Conservation (phyloP, 106 monocot species). For the Amphibolis antarctica region DNA sequence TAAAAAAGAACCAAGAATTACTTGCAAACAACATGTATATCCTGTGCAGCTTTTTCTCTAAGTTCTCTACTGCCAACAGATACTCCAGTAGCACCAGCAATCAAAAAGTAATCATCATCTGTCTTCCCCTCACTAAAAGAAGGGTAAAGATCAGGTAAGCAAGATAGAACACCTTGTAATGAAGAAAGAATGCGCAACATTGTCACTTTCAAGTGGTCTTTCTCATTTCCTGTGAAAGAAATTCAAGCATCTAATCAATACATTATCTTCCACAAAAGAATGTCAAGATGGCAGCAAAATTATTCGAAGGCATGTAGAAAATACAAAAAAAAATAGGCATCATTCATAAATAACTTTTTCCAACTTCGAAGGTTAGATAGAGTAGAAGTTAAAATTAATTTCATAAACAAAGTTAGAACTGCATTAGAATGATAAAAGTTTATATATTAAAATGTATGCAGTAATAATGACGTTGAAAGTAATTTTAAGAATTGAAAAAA, state of each 20-base stretch:
- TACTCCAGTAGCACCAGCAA: constrained; percentile 67
- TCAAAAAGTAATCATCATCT: constrained; percentile 31
- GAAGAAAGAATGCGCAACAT: constrained; percentile 85
- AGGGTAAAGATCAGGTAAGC: constrained; percentile 91
- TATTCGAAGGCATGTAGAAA: neutral
- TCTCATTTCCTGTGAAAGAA: constrained; percentile 56
- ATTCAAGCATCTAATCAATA: neutral
- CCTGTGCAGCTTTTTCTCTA: constrained; percentile 79
- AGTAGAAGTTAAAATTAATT: too few relatives aligned
- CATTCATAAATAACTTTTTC: too few relatives aligned
- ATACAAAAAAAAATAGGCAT: too few relatives aligned
- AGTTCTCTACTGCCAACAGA: constrained; percentile 75
- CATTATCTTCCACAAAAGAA: neutral
- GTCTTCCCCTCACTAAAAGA: constrained; percentile 26
- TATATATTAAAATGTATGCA: too few relatives aligned
- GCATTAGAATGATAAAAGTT: too few relatives aligned
- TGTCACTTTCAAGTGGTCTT: constrained; percentile 90
- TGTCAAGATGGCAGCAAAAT: neutral
- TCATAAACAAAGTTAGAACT: too few relatives aligned
- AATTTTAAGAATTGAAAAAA: too few relatives aligned
- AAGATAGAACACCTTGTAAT: constrained; percentile 83
- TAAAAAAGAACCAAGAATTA: constrained; percentile 18
- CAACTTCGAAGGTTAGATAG: too few relatives aligned
- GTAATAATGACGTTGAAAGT: too few relatives aligned
- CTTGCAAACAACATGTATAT: constrained; percentile 83